Evolutionary conservation across 176 grass and related monocot species (phyloP), one percentile per base, ranked within the genome.

Genomic region (Typha latifolia): DNA sequence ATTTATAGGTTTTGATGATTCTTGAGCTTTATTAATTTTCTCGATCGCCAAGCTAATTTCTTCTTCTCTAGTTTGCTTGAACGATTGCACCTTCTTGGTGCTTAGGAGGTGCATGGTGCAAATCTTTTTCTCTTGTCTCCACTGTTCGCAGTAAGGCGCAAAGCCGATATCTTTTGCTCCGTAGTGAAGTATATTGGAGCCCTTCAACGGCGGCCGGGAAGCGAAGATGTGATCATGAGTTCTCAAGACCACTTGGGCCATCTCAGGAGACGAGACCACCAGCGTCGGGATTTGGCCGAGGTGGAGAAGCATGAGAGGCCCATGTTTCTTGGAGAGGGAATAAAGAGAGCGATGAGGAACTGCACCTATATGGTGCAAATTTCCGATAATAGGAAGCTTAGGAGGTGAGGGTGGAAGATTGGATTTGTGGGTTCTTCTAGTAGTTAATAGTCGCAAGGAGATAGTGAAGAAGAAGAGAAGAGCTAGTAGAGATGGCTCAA

Each of bases 81-180:
- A 75, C 2, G 73, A 67, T 19, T 67, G 12, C 32, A 75, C 63
- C 20, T n/a, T 53, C 14, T 66, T 32, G 18, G 31, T 10, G 12
- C 31, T 26, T 0, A 67, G 51, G 7, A 75, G 12, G 18, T 75
- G 29, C 62, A 66, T 0, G 62, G 32, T 48, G 29, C 18, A 27
- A 18, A 75, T 32, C 63, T 66, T 66, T 18, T 18, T 32, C 12
- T 47, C 10, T 14, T 56, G 50, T 34, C 63, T 55, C 73, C 73
- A 67, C 18, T 75, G 32, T 3, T 75, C 73, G 8, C 27, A 24
- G 1, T 59, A 57, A 12, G 29, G 62, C 3, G 32, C 32, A 18
- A 75, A 67, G 50, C 18, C 29, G 1, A 75, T 3, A 50, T 56
- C 49, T 8, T 7, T 11, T 19, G 12, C 3, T 12, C 12, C 51